These are phyloP conservation scores for Monosporascus cannonballus DNA, from an alignment of 2,329 filamentous ascomycete species.

Conservation along the genomic window DNA sequence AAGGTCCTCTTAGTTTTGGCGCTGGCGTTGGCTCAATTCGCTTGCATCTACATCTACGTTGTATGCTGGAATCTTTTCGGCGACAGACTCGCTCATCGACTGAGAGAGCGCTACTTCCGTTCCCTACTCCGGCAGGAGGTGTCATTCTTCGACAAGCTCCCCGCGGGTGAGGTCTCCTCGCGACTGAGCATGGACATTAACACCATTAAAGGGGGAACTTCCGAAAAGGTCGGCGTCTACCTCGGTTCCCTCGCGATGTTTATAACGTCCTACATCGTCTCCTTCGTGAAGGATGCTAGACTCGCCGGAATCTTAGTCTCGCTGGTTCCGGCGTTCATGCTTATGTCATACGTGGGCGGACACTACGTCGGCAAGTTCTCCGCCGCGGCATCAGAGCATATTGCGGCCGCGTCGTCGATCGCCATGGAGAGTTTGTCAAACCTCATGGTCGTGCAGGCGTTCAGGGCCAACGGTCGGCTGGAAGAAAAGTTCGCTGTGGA, in stretches of 20 bases:
- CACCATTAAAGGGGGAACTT: constrained; percentile 52
- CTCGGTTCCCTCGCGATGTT: constrained; percentile 53
- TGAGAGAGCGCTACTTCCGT: constrained; percentile 49
- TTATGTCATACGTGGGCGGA: constrained; percentile 48
- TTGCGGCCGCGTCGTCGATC: constrained; percentile 47
- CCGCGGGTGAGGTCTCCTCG: constrained; percentile 50
- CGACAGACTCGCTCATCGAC: constrained; percentile 48
- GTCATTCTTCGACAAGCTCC: constrained; percentile 50
- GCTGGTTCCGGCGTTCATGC: constrained; percentile 47
- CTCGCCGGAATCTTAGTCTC: constrained; percentile 53
- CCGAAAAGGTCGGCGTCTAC: constrained; percentile 56
- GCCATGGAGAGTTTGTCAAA: constrained; percentile 49
- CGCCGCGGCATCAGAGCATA: constrained; percentile 36
- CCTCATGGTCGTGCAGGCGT: constrained; percentile 48
- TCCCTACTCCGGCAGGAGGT: constrained; percentile 50
- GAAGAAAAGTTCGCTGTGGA: constrained; percentile 45
- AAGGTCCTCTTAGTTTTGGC: constrained; percentile 55
- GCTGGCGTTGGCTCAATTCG: constrained; percentile 51
- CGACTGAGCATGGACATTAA: constrained; percentile 54
- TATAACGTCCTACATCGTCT: constrained; percentile 53
- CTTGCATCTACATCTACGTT: constrained; percentile 50
- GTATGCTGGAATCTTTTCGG: constrained; percentile 53
- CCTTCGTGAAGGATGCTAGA: constrained; percentile 52
- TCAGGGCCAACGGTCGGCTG: constrained; percentile 44
- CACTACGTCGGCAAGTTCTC: constrained; percentile 42